Base-by-base conservation (phyloP, 2,329 filamentous ascomycete genomes). In the Diaporthe sp. region DNA sequence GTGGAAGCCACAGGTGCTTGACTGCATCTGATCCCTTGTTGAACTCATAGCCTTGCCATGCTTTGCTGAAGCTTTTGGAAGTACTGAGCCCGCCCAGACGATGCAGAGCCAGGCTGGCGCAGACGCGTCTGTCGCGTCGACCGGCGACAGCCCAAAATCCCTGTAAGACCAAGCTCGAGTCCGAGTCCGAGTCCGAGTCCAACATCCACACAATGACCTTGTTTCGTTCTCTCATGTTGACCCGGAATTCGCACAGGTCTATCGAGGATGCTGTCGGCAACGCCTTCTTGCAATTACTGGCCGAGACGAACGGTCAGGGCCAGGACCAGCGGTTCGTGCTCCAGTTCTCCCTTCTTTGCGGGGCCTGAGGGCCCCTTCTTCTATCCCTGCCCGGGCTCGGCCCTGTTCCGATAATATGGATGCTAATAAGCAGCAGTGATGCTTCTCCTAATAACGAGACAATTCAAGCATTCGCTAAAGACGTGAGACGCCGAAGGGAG, bases 401-500 rank as follows among this genome's bases (percentile, higher is more conserved):
- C 13, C 17, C 44, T 51, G 22, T n/a, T 6, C 25, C 19, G 8
- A 55, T 13, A 25, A 25, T n/a, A 15, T 55, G 51, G 42, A 25
- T 4, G 9, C 51, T 62, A 13, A 73, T 9, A n/a, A 34, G 37
- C 22, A 19, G 6, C 31, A 73, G 58, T 6, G 10, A 37, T 3
- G 4, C 5, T 28, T 13, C 25, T 19, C 39, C 25, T 15, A 12
- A 28, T 8, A 19, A 31, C 9, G 17, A 73, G 25, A 15, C 5
- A 10, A 37, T 73, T 7, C 58, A 65, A 25, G 57, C 46, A 17
- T 73, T 73, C 19, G 58, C 31, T 1, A 17, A 25, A 34, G 59
- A 65, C n/a, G 71, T 73, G n/a, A 55, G 58, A 37, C 58, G 58
- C 37, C 58, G 71, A 9, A 73, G 57, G 37, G 19, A 42, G 13